A percentile compares a stretch with the other conserved stretches of the same genome.
phyloP scores from a whole-genome alignment of 2,329 filamentous ascomycete genomes.

The Zasmidium cellare region DNA sequence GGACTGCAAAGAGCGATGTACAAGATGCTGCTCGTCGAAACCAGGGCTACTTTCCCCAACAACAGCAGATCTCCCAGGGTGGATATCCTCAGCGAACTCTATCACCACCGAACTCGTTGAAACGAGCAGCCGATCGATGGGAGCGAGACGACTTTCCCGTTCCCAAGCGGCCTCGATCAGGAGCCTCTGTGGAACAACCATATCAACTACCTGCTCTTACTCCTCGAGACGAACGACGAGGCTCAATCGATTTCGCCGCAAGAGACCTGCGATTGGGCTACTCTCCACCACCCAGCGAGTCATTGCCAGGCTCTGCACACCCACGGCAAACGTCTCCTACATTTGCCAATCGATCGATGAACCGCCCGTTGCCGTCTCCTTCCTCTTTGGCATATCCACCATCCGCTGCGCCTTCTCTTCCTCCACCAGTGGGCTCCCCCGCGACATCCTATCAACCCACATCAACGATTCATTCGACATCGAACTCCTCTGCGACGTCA shows the following conservation, averaged over 20 bases:
- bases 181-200: conserved; percentile 14
- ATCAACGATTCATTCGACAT: conserved; percentile 26
- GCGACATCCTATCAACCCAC: conserved; percentile 25
- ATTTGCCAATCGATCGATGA: conserved; percentile 4
- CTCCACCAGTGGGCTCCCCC: conserved; percentile 24
- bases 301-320: conserved; percentile 22
- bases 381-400: conserved; percentile 25
- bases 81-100: neutral
- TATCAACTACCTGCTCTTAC: conserved; percentile 4
- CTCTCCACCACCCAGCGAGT: conserved; percentile 24
- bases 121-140: conserved; percentile 19
- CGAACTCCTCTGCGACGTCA: conserved; percentile 28
- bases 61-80: neutral
- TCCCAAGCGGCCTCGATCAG: conserved; percentile 24
- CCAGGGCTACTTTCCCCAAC: neutral
- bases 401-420: conserved; percentile 18
- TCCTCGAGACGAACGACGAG: conserved; percentile 17
- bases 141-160: conserved; percentile 18
- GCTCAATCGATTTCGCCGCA: conserved; percentile 15
- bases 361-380: conserved; percentile 27
- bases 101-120: conserved; percentile 20
- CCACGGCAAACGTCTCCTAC: conserved; percentile 23
- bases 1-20: conserved; percentile 20
- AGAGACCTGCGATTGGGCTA: conserved; percentile 12
- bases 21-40: conserved; percentile 12